Base-by-base conservation (phyloP, 768 basidiomycete genomes). In the Paxillus ammoniavirescens region DNA sequence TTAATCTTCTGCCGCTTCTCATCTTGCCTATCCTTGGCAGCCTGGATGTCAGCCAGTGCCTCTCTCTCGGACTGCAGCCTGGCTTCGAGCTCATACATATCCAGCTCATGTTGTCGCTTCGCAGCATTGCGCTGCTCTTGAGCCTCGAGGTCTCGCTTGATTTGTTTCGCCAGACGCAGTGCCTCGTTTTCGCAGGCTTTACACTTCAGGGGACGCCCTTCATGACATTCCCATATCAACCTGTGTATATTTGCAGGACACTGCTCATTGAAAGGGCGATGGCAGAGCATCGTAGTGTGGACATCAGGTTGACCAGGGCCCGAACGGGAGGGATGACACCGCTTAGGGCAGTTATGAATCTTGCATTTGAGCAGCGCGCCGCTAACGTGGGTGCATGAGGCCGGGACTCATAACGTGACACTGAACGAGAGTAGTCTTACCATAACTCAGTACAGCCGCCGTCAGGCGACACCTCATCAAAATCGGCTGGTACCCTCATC, bases 381-480 rank as follows among this genome's bases (percentile, higher is more conserved):
- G 56, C 86, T 87, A 49, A n/a, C 33, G 40, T 18, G 3, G 21
- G 5, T 4, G 42, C 13, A 40, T 49, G 9, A 49, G 45, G 6
- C 47, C 44, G 17, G 5, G 5, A 26, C 26, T 6, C 26, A 26
- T 26, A 26, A 42, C 18, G n/a, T 15, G 51, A 35, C 41, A 3
- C 7, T 14, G 38, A 18, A 40, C 15, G 1, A 42, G 36, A 17
- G 8, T 40, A 21, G 14, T 61, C 74, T 44, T 69, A 87, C 87
- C 87, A 89, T 43, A 79, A 76, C 54, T 77, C 72, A 3, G 55
- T 65, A 55, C 86, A 89, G 2, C 86, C 86, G 9, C 87, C 86
- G 46, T 85, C 84, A 0, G 85, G 86, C 54, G 75, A 75, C 18
- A 74, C 49, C 12, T 51, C 52, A 9, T 82, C 77, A 46, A 88